phyloP scores from a whole-genome alignment of 2,329 filamentous ascomycete species.

The Aspergillus carbonarius region DNA sequence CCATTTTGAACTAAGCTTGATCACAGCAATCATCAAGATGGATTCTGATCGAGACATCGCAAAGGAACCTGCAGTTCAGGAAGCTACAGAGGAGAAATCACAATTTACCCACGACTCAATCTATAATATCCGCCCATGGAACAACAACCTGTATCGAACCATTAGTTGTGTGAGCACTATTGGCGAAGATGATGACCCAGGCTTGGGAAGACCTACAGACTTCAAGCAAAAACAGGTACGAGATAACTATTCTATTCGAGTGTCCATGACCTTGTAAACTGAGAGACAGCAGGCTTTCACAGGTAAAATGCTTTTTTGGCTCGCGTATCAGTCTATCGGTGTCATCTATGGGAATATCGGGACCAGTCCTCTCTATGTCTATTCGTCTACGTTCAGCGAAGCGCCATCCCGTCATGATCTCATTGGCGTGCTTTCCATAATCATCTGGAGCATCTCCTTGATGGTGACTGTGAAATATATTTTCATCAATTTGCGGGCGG shows the following conservation, averaged over 20 bases:
- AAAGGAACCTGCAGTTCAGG: background rate
- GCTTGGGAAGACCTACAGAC: slow-evolving; percentile 12
- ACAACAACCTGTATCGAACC: background rate
- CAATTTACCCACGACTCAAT: background rate
- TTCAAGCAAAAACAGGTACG: slow-evolving; percentile 5
- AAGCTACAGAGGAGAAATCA: background rate
- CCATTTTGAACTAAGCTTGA: too few species aligned
- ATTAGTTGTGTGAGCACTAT: background rate
- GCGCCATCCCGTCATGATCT: slow-evolving; percentile 49
- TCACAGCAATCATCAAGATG: background rate
- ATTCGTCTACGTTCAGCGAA: slow-evolving; percentile 52
- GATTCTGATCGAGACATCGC: background rate
- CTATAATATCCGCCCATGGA: slow-evolving; percentile 6
- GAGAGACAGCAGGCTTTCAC: slow-evolving; percentile 9
- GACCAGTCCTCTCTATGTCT: slow-evolving; percentile 59
- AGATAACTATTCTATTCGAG: background rate
- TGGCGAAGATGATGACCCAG: slow-evolving; percentile 12
- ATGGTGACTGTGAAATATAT: slow-evolving; percentile 61
- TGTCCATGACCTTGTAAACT: background rate
- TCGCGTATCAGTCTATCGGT: slow-evolving; percentile 57
- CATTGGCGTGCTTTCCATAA: slow-evolving; percentile 54
- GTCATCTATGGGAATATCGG: slow-evolving; percentile 63
- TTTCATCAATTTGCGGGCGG: slow-evolving; percentile 53
- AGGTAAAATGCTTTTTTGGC: slow-evolving; percentile 28
- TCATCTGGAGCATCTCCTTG: slow-evolving; percentile 56